Evolutionary conservation across 2,329 filamentous ascomycete genomes (phyloP), one percentile per base, ranked within the genome.

Genomic region (Neoarthrinium moseri): DNA sequence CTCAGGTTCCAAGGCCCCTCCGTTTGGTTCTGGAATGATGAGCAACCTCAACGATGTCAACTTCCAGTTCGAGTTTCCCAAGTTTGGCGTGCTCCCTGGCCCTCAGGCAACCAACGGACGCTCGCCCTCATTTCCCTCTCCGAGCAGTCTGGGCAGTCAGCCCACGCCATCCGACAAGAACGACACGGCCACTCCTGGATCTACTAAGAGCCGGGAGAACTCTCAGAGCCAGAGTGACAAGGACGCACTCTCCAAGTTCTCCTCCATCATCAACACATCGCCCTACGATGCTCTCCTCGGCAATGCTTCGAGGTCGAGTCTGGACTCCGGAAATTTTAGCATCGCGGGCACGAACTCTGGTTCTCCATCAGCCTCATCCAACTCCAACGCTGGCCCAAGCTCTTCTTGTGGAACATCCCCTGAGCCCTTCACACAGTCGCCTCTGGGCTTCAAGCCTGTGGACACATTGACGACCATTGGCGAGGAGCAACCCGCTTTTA

Each of bases 51-150:
- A 77, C 58, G 86, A 87, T 51, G 86, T 87, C 63, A 91, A 87
- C 63, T 97, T 97, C 62, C 86, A 92, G 55, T 97, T 99, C 57
- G 92, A 97, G 56, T 97, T 97, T 54, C 92, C 94, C 53, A 91
- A 88, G 62, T 97, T 99, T 59, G 94, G 94, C 37, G 79, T 84
- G 48, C 77, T 95, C 21, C 78, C 80, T 0, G 74, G 78, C 5
- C 70, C 74, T 6, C 56, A 42, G 13, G n/a, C 4, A 27, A 10
- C 13, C 36, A 15, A 42, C 21, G 57, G 56, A 32, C 48, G 51
- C 17, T 36, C 56, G 12, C 37, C 55, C 8, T 54, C 57, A 13
- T 56, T 61, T 34, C 51, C 58, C 13, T 57, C 61, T 2, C 50
- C 59, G 10, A 57, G 55, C 10, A 58, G 54, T 43, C 58, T 54